A percentile compares a stretch with the other conserved stretches of the same genome.
These are phyloP conservation scores for Cryphonectria japonica DNA, from an alignment of 2,329 filamentous ascomycete species.

Conservation along the genomic window DNA sequence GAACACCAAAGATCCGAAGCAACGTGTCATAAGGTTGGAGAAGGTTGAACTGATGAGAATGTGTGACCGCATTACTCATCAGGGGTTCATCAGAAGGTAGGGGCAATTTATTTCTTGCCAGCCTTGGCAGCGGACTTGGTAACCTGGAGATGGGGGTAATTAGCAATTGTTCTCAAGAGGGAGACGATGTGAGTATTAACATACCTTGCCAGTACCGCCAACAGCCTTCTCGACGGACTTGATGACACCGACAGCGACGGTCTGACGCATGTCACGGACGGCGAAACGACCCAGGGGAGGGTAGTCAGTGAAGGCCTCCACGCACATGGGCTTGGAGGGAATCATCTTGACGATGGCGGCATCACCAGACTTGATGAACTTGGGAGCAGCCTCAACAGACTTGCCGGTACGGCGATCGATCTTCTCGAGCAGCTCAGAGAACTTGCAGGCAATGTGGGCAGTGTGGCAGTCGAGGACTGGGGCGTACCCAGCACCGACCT, in stretches of 20 bases:
- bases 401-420: constrained; percentile 99
- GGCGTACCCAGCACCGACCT: constrained; percentile 98
- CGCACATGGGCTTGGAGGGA: constrained; percentile 99
- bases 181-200: constrained; percentile 4
- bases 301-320: constrained; percentile 99
- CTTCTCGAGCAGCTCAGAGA: constrained; percentile 99
- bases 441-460: constrained; percentile 99
- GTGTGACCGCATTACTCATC: constrained; percentile 26
- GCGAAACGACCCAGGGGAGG: constrained; percentile 99
- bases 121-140: constrained; percentile 76
- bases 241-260: constrained; percentile 93
- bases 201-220: constrained; percentile 59
- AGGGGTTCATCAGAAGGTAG: constrained; percentile 22
- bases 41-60: constrained; percentile 26
- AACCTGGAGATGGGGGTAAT: constrained; percentile 41
- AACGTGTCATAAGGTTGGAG: constrained; percentile 28
- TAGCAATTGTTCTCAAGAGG: constrained; percentile 36
- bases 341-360: constrained; percentile 99
- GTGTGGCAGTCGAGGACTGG: constrained; percentile 99
- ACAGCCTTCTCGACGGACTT: constrained; percentile 76
- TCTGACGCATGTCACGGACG: constrained; percentile 97
- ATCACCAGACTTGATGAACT: constrained; percentile 99
- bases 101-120: constrained; percentile 68
- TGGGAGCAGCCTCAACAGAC: constrained; percentile 86
- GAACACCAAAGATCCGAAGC: constrained; percentile 34